Evolutionary conservation across 1,284 basidiomycete genomes (phyloP).

Genomic region (Sanghuangporus weigelae): DNA sequence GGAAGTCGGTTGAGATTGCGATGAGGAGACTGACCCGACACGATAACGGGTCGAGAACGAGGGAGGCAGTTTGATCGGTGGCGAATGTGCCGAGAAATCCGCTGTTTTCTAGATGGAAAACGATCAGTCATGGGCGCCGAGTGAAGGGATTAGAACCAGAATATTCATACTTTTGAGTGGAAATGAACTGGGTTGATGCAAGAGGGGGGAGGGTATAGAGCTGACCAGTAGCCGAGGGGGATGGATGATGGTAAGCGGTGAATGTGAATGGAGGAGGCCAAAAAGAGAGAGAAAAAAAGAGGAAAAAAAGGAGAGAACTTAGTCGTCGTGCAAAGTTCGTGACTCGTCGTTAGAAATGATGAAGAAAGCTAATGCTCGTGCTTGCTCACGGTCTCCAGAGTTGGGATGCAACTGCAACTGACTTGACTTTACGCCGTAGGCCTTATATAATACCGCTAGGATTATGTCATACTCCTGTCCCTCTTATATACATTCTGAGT

Average conservation of each 20-base stretch:
- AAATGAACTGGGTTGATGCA: not conserved
- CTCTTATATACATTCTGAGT: no score
- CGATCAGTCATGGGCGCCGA: conserved; percentile 1
- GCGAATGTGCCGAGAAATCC: not conserved
- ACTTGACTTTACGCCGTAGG: not conserved
- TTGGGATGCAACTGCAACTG: not conserved
- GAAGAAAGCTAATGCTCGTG: conserved; percentile 3
- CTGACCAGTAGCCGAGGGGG: conserved; percentile 4
- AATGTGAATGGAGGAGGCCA: no score
- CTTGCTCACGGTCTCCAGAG: not conserved
- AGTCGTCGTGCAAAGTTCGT: conserved; percentile 62
- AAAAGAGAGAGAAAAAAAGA: no score
- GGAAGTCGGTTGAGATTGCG: not conserved
- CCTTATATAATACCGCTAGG: not conserved
- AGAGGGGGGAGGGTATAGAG: not conserved
- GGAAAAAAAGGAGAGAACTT: conserved; percentile 29
- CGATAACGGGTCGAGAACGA: not conserved
- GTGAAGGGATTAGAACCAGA: conserved; percentile 17
- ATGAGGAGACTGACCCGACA: not conserved
- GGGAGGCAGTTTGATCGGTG: not conserved
- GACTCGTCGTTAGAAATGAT: conserved; percentile 50
- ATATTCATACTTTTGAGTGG: not conserved
- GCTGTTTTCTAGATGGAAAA: not conserved
- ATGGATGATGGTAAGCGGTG: conserved; percentile 24
- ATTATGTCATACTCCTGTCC: not conserved